Base-by-base conservation (phyloP, 192 early-diverging fungal species). In the Obelidium mucronatum region DNA sequence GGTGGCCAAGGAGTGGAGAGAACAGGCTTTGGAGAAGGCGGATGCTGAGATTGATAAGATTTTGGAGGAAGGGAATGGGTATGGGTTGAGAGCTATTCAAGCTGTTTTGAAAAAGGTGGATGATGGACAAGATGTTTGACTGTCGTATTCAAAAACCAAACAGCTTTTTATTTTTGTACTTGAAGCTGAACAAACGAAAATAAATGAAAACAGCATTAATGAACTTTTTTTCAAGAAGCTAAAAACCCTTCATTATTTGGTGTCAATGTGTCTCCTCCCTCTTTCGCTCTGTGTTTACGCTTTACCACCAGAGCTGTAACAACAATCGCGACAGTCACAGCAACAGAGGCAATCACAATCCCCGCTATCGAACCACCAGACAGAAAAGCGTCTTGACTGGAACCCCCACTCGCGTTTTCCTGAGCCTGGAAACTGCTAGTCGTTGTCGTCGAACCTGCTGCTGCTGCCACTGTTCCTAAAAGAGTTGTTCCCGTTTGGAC, bases 61-160 rank as follows among this genome's bases (percentile, higher is more conserved):
- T 48, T 35, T 67, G n/a, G 66, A 67, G 30, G 42, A 67, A 28
- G 26, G 19, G 15, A 13, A 8, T 42, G 42, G 2, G 0, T 6
- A 1, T 6, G 66, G 40, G 2, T 5, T 24, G 40, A n/a, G 2
- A 6, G 66, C 40, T 0, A 67, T 67, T 13, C 40, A 17, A n/a
- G 48, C 13, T 8, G 36, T 35, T 13, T 51, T 67, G 66, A 67
- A 67, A 44, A 36, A 67, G 30, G 28, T 67, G 2, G 42, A 67
- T 8, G 66, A 67, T 8, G 55, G 55, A 19, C n/a, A n/a, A n/a
- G n/a, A n/a, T n/a, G n/a, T n/a, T n/a, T n/a, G n/a, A n/a, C n/a
- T n/a, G n/a, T n/a, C n/a, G n/a, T n/a, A n/a, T n/a, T n/a, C n/a
- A n/a, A n/a, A n/a, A n/a, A n/a, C n/a, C n/a, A n/a, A n/a, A n/a